phyloP scores from a whole-genome alignment of 305 asterid genomes.

The Euphrasia arctica region DNA sequence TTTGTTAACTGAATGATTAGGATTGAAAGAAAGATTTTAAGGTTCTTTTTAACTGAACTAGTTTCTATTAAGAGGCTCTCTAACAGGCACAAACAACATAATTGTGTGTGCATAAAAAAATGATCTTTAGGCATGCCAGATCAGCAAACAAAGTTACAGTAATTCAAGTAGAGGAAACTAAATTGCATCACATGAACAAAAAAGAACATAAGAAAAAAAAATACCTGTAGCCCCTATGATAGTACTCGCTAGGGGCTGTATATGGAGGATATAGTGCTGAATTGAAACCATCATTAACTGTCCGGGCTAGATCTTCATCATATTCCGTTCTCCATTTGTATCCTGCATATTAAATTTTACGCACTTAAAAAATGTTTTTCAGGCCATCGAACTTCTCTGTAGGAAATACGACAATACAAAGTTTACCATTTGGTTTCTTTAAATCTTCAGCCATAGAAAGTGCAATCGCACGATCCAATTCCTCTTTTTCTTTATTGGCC shows the following conservation, averaged over 20 bases:
- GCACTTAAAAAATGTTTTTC: not conserved
- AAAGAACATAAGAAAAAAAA: not conserved
- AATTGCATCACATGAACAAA: not conserved
- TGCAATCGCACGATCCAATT: slow-evolving; percentile 87
- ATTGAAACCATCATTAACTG: slow-evolving; percentile 50
- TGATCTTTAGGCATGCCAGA: not conserved
- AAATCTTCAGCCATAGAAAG: slow-evolving; percentile 78
- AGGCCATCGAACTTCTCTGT: not conserved
- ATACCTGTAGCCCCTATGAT: slow-evolving; percentile 52
- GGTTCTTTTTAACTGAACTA: not conserved
- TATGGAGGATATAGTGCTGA: slow-evolving; percentile 36
- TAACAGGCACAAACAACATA: not conserved
- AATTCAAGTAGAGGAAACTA: not conserved
- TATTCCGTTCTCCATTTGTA: slow-evolving; percentile 53
- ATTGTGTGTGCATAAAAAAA: not conserved
- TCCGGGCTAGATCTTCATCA: slow-evolving; percentile 54
- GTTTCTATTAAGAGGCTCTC: not conserved
- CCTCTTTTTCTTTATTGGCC: slow-evolving; percentile 67
- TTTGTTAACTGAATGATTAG: not conserved
- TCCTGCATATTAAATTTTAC: slow-evolving; percentile 41
- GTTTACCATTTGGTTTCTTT: slow-evolving; percentile 66
- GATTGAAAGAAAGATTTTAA: slow-evolving; percentile 8
- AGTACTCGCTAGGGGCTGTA: slow-evolving; percentile 42
- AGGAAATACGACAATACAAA: slow-evolving; percentile 4
- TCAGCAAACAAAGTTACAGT: too few species aligned